Conservation (phyloP, 2,329 filamentous ascomycete genomes). For the Colletotrichum sp. region DNA sequence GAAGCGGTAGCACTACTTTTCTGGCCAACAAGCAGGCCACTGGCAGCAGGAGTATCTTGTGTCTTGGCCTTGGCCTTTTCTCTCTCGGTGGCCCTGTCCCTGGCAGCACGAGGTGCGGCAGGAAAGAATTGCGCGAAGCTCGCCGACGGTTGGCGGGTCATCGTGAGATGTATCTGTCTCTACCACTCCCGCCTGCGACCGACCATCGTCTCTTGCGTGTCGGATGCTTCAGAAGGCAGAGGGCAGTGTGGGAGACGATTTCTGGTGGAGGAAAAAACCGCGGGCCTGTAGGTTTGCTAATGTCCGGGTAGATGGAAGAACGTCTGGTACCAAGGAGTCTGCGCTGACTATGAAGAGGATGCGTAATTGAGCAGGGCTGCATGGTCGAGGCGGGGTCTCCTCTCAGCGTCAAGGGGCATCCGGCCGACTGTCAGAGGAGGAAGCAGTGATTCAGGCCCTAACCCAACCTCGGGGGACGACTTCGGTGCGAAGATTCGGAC, state of each 20-base stretch:
- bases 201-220: slow-evolving; percentile 59
- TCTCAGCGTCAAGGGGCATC: too few relatives aligned
- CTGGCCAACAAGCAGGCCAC: slow-evolving; percentile 23
- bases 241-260: not conserved
- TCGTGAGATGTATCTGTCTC: slow-evolving; percentile 60
- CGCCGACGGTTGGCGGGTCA: slow-evolving; percentile 79
- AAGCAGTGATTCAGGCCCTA: too few relatives aligned
- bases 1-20: slow-evolving; percentile 29
- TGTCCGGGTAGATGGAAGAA: too few relatives aligned
- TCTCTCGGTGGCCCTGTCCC: slow-evolving; percentile 64
- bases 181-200: slow-evolving; percentile 58
- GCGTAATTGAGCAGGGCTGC: too few relatives aligned
- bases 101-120: slow-evolving; percentile 72
- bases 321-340: too few relatives aligned
- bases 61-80: slow-evolving; percentile 62
- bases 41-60: slow-evolving; percentile 33
- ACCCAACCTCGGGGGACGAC: too few relatives aligned
- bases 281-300: too few relatives aligned
- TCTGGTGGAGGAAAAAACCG: too few relatives aligned
- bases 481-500: too few relatives aligned
- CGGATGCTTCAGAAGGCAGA: slow-evolving; percentile 20
- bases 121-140: slow-evolving; percentile 89
- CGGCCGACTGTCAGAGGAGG: too few relatives aligned
- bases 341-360: too few relatives aligned
- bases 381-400: too few relatives aligned